phyloP scores from a whole-genome alignment of 306 rosid species.

The Neltuma alba region DNA sequence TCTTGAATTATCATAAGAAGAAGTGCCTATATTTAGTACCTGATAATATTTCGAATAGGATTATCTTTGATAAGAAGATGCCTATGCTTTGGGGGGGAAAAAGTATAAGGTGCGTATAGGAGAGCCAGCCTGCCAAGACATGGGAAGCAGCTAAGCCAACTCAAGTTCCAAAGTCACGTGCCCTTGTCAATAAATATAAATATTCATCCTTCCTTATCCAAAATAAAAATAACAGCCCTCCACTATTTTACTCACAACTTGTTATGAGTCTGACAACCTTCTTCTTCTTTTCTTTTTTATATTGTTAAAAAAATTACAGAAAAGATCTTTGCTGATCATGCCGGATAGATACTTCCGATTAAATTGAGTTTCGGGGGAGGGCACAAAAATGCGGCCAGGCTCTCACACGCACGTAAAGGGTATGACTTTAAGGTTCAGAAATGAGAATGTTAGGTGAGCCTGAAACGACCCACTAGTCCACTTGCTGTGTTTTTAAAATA shows the following conservation, averaged over 20 bases:
- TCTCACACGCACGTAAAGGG: neutral
- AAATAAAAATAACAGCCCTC: neutral
- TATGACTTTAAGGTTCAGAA: neutral
- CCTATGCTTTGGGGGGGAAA: too few relatives aligned
- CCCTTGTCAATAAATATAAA: neutral
- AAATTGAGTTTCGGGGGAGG: neutral
- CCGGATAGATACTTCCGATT: neutral
- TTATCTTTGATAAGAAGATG: too few relatives aligned
- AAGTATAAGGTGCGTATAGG: neutral
- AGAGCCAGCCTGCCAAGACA: slow-evolving; percentile 45
- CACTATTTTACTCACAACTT: neutral
- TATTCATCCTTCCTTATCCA: neutral
- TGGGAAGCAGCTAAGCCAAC: slow-evolving; percentile 23
- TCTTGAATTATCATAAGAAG: too few relatives aligned
- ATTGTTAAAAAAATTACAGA: neutral
- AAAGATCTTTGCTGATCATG: neutral
- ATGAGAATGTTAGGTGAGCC: too few relatives aligned
- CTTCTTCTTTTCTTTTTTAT: neutral
- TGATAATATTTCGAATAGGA: too few relatives aligned
- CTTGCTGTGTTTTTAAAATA: too few relatives aligned
- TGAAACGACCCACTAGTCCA: too few relatives aligned
- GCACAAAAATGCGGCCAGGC: neutral
- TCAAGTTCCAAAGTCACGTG: slow-evolving; percentile 36
- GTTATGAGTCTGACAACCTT: neutral
- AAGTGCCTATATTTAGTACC: too few relatives aligned